Conservation (phyloP, 2,329 filamentous ascomycete genomes). For the Macrophomina tecta region DNA sequence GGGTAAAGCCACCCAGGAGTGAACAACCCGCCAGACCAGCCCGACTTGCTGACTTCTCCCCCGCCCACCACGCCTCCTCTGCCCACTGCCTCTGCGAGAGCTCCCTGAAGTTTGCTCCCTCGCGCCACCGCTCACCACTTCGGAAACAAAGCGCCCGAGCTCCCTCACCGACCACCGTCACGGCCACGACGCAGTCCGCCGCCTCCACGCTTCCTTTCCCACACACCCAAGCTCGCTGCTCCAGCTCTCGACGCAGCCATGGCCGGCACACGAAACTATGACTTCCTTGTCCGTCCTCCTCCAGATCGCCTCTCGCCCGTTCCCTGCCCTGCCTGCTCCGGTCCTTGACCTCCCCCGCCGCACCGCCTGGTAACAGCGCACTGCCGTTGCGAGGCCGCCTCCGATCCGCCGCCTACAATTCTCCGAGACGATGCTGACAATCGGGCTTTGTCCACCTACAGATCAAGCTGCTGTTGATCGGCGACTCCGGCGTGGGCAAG, state of each 20-base stretch:
- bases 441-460: constrained; percentile 44
- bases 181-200: constrained; percentile 33
- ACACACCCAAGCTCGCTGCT: constrained; percentile 21
- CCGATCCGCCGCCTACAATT: constrained; percentile 22
- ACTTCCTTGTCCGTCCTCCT: constrained; percentile 80
- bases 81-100: neutral
- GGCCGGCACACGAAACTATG: constrained; percentile 98
- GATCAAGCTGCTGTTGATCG: constrained; percentile 97
- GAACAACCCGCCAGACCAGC: constrained; percentile 18
- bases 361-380: constrained; percentile 26
- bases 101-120: constrained; percentile 8
- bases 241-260: constrained; percentile 57
- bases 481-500: constrained; percentile 95
- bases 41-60: neutral
- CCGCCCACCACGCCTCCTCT: constrained; percentile 5
- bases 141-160: constrained; percentile 18
- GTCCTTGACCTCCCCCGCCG: constrained; percentile 17
- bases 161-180: constrained; percentile 24
- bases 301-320: constrained; percentile 28
- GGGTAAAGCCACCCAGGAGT: constrained; percentile 27
- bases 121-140: neutral
- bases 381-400: constrained; percentile 15
- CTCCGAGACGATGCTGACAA: constrained; percentile 10
- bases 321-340: constrained; percentile 24
- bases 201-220: constrained; percentile 28